Evolutionary conservation across 148 eudicot species (phyloP), one percentile per base, ranked within the genome.

Genomic region (Silene uniflora): DNA sequence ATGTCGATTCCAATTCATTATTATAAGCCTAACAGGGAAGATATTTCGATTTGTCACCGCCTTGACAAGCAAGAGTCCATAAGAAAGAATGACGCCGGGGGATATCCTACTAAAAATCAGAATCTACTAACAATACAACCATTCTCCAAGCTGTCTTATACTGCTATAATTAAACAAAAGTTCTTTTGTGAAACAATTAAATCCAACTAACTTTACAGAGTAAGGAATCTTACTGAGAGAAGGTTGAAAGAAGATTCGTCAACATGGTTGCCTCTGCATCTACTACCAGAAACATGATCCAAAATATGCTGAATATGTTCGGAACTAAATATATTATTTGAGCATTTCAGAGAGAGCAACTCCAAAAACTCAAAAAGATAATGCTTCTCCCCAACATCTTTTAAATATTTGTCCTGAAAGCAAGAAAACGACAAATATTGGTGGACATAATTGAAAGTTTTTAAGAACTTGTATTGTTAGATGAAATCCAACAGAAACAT

Each of bases 291-390:
- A 64, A 89, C 79, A 81, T 80, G 83, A 80, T 89, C 87, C 67
- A 92, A 59, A 71, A 92, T 85, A 73, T 80, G 87, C 39, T 72
- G 79, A 62, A 92, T 89, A 60, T 90, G 89, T 83, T 92, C 92
- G 14, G 83, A 82, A 78, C 90, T 75, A 81, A 95, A 95, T 72
- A 95, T 82, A 76, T 82, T 91, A 80, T 86, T 80, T 62, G 83
- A 75, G 84, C 96, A 92, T 83, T 88, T 95, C 67, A 71, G 71
- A 35, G 84, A 84, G 83, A 95, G 90, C 83, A 74, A 76, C 75
- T 81, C 81, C 78, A 90, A 42, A 86, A 95, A 95, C 73, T 86
- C 89, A 77, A 78, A 85, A 74, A 79, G 84, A 44, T 85, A 83
- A 82, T 85, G 83, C 84, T 77, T 85, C 52, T 85, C 84, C 59